These are phyloP conservation scores for Paxillus involutus DNA, from an alignment of 768 basidiomycete species.

Conservation along the genomic window DNA sequence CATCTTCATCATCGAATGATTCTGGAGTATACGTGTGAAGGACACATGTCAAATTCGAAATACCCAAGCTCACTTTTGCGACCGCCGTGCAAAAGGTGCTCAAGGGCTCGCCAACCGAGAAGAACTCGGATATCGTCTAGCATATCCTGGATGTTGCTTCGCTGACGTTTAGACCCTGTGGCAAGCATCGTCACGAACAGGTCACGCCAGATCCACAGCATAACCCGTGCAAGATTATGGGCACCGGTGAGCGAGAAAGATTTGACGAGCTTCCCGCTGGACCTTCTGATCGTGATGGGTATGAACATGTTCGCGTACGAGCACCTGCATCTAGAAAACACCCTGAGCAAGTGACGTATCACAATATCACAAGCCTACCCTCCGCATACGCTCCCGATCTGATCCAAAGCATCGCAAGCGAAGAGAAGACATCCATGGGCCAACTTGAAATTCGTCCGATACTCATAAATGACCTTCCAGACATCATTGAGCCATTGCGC, in stretches of 20 bases:
- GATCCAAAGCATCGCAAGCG: slow-evolving; percentile 44
- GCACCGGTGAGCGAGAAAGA: slow-evolving; percentile 49
- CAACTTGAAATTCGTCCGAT: slow-evolving; percentile 46
- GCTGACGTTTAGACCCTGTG: slow-evolving; percentile 27
- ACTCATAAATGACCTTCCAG: slow-evolving; percentile 63
- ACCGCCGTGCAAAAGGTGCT: slow-evolving; percentile 57
- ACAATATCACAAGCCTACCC: slow-evolving; percentile 32
- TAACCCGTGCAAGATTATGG: slow-evolving; percentile 41
- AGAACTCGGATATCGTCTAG: slow-evolving; percentile 55
- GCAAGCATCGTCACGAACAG: slow-evolving; percentile 58
- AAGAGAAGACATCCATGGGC: slow-evolving; percentile 61
- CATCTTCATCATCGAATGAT: slow-evolving; percentile 11
- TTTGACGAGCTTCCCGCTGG: slow-evolving; percentile 45
- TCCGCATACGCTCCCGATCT: slow-evolving; percentile 39
- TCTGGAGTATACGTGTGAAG: slow-evolving; percentile 9
- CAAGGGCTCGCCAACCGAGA: slow-evolving; percentile 52
- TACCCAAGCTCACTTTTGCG: slow-evolving; percentile 33
- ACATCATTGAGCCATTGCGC: slow-evolving; percentile 61
- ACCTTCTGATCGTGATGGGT: slow-evolving; percentile 43
- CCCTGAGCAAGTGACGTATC: slow-evolving; percentile 6
- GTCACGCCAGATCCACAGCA: slow-evolving; percentile 72
- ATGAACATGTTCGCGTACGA: slow-evolving; percentile 46
- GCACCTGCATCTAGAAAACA: slow-evolving; percentile 51
- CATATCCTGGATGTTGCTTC: slow-evolving; percentile 47
- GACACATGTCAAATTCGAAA: background rate